Evolutionary conservation across 768 basidiomycete genomes (phyloP).

Genomic region (Scleroderma citrinum): DNA sequence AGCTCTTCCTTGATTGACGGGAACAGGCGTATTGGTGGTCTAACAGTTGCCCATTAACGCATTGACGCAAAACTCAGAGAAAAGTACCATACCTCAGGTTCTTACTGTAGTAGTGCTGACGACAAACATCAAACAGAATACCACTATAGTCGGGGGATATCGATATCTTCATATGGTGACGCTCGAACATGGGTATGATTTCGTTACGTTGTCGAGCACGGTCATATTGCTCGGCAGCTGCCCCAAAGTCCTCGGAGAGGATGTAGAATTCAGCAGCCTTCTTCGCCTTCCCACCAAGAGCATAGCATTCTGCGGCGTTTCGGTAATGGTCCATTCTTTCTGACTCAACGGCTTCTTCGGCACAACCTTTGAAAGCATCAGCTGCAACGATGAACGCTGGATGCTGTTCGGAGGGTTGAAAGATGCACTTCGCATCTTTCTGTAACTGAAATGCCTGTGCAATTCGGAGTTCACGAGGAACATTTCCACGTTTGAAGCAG

Average conservation of each 20-base stretch:
- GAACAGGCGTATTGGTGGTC: conserved; percentile 47
- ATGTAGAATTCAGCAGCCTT: conserved; percentile 43
- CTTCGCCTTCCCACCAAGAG: conserved; percentile 31
- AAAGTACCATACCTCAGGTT: not conserved
- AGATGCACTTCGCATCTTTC: conserved; percentile 37
- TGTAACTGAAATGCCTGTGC: conserved; percentile 51
- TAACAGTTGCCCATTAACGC: conserved; percentile 14
- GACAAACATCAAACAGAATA: not conserved
- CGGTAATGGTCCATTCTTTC: conserved; percentile 32
- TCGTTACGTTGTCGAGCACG: conserved; percentile 47
- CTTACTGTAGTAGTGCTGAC: not conserved
- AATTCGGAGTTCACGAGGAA: conserved; percentile 37
- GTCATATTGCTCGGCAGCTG: conserved; percentile 42
- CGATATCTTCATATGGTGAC: not conserved
- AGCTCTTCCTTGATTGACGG: conserved; percentile 43
- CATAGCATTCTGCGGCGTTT: conserved; percentile 44
- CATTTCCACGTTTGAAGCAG: conserved; percentile 44
- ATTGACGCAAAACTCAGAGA: not conserved
- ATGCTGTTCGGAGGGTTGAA: conserved; percentile 22
- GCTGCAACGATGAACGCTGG: conserved; percentile 43
- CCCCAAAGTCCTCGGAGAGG: conserved; percentile 36
- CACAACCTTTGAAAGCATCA: conserved; percentile 43
- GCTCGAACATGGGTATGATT: conserved; percentile 34
- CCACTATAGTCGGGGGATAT: not conserved
- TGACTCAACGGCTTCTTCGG: conserved; percentile 23